phyloP scores from a whole-genome alignment of 305 asterid species.

The Salvia sclarea region DNA sequence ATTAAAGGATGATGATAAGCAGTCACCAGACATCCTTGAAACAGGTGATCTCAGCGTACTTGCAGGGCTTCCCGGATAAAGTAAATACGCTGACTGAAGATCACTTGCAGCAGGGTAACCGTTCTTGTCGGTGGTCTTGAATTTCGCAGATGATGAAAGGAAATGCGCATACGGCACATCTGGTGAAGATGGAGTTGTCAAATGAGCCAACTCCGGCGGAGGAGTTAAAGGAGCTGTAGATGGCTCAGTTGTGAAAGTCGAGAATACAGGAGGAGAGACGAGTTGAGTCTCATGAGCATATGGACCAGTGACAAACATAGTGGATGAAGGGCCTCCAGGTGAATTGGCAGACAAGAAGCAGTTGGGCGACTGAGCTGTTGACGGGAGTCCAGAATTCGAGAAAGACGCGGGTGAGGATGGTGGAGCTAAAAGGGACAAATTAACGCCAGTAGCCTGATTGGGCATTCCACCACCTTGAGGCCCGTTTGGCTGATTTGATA shows the following conservation, averaged over 20 bases:
- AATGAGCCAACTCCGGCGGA: conserved; percentile 92
- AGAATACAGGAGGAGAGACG: conserved; percentile 95
- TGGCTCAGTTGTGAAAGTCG: conserved; percentile 95
- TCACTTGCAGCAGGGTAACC: conserved; percentile 48
- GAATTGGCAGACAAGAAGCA: conserved; percentile 81
- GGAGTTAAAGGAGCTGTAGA: conserved; percentile 98
- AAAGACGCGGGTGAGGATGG: conserved; percentile 99
- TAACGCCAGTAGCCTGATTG: conserved; percentile 62
- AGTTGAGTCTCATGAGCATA: conserved; percentile 94
- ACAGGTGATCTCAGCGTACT: conserved; percentile 76
- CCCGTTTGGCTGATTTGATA: conserved; percentile 65
- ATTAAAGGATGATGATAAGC: conserved; percentile 43
- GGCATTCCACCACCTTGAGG: conserved; percentile 67
- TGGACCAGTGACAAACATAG: conserved; percentile 89
- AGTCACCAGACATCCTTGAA: conserved; percentile 52
- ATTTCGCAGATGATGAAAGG: conserved; percentile 68
- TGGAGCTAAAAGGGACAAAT: conserved; percentile 77
- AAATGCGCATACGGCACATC: conserved; percentile 97
- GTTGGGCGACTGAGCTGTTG: conserved; percentile 91
- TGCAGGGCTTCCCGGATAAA: conserved; percentile 83
- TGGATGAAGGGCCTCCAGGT: conserved; percentile 79
- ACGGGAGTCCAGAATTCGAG: conserved; percentile 80
- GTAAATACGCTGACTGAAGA: conserved; percentile 73
- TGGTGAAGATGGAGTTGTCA: conserved; percentile 97
- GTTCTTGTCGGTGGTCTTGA: conserved; percentile 43